Evolutionary conservation across 2,329 filamentous ascomycete species (phyloP).

Genomic region (Paraphoma chrysanthemicola): DNA sequence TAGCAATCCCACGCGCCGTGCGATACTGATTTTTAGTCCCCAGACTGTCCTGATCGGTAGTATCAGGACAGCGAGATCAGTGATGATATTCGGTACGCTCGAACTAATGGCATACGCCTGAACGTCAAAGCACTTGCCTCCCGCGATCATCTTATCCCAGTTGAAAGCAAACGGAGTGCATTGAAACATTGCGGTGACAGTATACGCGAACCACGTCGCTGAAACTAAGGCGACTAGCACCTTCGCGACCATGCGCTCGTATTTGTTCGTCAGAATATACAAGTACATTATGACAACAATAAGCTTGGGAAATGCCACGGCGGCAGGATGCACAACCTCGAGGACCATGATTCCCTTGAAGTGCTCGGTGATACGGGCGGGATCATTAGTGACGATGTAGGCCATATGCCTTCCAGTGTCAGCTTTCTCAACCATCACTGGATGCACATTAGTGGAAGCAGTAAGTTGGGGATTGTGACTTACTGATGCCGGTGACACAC

Average conservation of each 20-base stretch:
- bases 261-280: conserved; percentile 33
- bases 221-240: conserved; percentile 22
- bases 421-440: conserved; percentile 32
- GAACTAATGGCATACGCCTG: conserved; percentile 26
- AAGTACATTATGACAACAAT: conserved; percentile 32
- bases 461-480: not conserved
- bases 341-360: conserved; percentile 32
- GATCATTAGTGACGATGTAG: conserved; percentile 20
- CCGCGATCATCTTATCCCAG: conserved; percentile 34
- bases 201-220: conserved; percentile 29
- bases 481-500: conserved; percentile 29
- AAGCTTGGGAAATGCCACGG: conserved; percentile 38
- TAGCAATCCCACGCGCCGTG: conserved; percentile 25
- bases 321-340: conserved; percentile 32
- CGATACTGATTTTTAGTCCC: conserved; percentile 26
- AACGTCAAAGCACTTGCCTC: conserved; percentile 31
- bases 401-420: conserved; percentile 31
- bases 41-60: conserved; percentile 30
- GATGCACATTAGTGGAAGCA: not conserved
- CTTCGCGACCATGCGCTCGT: conserved; percentile 26
- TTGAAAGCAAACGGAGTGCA: conserved; percentile 32
- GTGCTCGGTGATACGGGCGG: conserved; percentile 19
- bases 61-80: conserved; percentile 28
- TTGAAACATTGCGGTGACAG: conserved; percentile 27
- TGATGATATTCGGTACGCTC: conserved; percentile 36